Conservation (phyloP, 306 rosid species). For the Sechiopsis laciniata region DNA sequence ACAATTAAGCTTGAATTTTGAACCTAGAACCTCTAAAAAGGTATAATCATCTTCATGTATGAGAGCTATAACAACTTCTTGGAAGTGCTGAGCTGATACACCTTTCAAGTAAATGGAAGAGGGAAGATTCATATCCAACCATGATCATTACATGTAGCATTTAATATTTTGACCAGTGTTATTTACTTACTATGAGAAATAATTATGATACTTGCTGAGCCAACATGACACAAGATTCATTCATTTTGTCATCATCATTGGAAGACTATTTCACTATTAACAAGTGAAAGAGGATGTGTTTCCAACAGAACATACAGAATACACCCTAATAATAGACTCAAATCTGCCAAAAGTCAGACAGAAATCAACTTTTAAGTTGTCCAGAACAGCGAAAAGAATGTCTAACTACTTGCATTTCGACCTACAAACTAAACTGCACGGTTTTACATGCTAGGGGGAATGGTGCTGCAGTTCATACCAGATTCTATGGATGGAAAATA, state of each 20-base stretch:
- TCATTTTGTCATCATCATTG: background rate
- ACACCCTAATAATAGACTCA: background rate
- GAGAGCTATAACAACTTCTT: no score
- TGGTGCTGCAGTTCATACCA: conserved; percentile 7
- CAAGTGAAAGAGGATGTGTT: conserved; percentile 5
- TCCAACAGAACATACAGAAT: conserved; percentile 8
- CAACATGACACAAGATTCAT: background rate
- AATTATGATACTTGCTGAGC: background rate
- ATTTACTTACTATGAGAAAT: no score
- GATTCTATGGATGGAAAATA: conserved; percentile 10
- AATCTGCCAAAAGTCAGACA: conserved; percentile 4
- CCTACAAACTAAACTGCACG: conserved; percentile 7
- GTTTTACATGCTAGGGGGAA: conserved; percentile 2
- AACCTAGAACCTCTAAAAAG: no score
- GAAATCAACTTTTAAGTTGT: conserved; percentile 9
- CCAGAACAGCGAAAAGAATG: conserved; percentile 24
- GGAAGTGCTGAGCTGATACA: no score
- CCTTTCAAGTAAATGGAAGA: no score
- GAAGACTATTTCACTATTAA: conserved; percentile 5
- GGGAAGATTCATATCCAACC: no score
- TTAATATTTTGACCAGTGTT: no score
- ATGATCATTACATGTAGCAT: no score
- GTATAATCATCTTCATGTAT: no score
- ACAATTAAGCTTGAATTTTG: no score
- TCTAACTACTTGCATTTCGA: conserved; percentile 16